Base-by-base conservation (phyloP, 2,329 filamentous ascomycete genomes). In the Trichoderma sp. region DNA sequence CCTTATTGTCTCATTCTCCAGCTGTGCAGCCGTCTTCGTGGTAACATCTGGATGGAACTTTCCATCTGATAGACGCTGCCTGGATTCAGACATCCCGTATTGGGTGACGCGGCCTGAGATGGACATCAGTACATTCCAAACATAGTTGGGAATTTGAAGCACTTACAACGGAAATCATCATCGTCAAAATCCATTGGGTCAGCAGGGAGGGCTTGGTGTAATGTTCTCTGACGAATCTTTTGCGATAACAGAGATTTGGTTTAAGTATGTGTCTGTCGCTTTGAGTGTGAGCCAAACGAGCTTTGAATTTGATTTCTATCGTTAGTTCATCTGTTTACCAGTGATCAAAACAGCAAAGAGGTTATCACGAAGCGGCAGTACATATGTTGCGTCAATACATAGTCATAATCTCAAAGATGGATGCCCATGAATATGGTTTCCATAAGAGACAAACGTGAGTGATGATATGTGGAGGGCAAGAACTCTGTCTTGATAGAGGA, bases 1-100 rank as follows among this genome's bases (percentile, higher is more conserved):
- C 3, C 17, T 13, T 2, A 53, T 36, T 12, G n/a, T 9, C 2
- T 61, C 39, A 9, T 15, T 11, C 13, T 73, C 68, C 8, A 75
- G n/a, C 32, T 74, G 53, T 3, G 47, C 47, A 6, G 61, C 58
- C 2, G 68, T 50, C 23, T 71, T 72, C 8, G 26, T 39, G 6
- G 75, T 75, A 32, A 76, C 75, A 6, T 72, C 65, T 1, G 47
- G 47, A 13, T 53, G 47, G 20, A 53, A 53, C 11, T 12, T 12
- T 23, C 11, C 20, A 13, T 13, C 11, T 23, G 9, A 53, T 20
- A 43, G 47, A 6, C n/a, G n/a, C 47, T 26, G 4, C 55, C 58
- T 71, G 23, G 75, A 76, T 23, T 72, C 47, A 0, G 23, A 8
- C 47, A 76, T 73, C 59, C 72, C 68, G 34, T 76, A 76, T 17